Conservation (phyloP, 371 early-diverging fungal species). For the Conidiobolus incongruus region DNA sequence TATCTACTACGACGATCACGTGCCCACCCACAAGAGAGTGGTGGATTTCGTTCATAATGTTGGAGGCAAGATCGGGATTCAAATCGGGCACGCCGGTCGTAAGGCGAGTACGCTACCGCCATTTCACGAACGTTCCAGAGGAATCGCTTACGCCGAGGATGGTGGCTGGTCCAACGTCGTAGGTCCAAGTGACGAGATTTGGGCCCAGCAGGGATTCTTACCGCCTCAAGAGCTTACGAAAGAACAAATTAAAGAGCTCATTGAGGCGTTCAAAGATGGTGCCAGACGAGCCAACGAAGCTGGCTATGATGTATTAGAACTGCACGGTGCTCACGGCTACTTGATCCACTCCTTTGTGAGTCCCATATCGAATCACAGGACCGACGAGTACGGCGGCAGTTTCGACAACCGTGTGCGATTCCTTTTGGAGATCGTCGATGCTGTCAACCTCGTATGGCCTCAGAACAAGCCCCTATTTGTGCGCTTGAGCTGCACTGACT, state of each 20-base stretch:
- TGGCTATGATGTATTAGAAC: conserved; percentile 62
- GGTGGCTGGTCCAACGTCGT: conserved; percentile 61
- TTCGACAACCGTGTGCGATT: conserved; percentile 56
- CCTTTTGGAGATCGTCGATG: conserved; percentile 28
- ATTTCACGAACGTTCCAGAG: conserved; percentile 11
- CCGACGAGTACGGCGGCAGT: conserved; percentile 62
- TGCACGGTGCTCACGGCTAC: conserved; percentile 60
- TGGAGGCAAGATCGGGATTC: conserved; percentile 37
- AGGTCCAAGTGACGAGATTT: conserved; percentile 36
- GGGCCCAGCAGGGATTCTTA: conserved; percentile 15
- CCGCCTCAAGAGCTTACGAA: conserved; percentile 30
- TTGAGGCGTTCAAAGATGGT: conserved; percentile 38
- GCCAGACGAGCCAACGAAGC: conserved; percentile 45
- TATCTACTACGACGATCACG: conserved; percentile 56
- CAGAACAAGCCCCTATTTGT: conserved; percentile 55
- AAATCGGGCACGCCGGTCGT: conserved; percentile 64
- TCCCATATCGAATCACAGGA: conserved; percentile 54
- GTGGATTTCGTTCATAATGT: conserved; percentile 35
- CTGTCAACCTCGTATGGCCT: conserved; percentile 48
- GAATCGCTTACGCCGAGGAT: conserved; percentile 12
- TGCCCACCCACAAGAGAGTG: conserved; percentile 26
- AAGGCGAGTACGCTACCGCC: conserved; percentile 39
- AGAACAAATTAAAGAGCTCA: conserved; percentile 30
- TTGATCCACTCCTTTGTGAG: conserved; percentile 56
- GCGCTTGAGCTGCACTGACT: conserved; percentile 56